A percentile compares a stretch with the other conserved stretches of the same genome.
phyloP scores from a whole-genome alignment of 2,329 filamentous ascomycete genomes.

The Pleomassaria siparia region DNA sequence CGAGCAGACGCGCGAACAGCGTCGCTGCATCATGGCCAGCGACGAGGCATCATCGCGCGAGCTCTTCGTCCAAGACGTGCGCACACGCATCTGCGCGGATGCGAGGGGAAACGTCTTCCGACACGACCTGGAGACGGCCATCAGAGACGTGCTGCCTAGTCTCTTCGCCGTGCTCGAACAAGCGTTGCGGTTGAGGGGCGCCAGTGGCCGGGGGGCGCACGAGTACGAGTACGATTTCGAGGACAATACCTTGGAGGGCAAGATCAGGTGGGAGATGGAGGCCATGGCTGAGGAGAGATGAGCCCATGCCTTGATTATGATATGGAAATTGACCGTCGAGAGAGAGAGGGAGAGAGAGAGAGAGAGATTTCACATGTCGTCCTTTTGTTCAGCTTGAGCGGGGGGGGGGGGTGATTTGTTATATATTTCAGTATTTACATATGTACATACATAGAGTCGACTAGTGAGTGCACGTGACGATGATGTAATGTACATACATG shows the following conservation, averaged over 20 bases:
- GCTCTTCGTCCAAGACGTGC: slow-evolving; percentile 20
- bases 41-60: slow-evolving; percentile 9
- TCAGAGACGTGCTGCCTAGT: slow-evolving; percentile 23
- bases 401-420: too few species aligned
- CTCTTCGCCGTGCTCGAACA: slow-evolving; percentile 25
- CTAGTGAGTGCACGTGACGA: too few species aligned
- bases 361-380: too few species aligned
- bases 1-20: slow-evolving; percentile 1
- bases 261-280: slow-evolving; percentile 24
- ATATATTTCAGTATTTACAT: too few species aligned
- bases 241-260: slow-evolving; percentile 22
- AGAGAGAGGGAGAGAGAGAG: too few species aligned
- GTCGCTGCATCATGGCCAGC: slow-evolving; percentile 2
- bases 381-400: too few species aligned
- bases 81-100: slow-evolving; percentile 18
- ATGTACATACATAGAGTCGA: too few species aligned
- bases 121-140: slow-evolving; percentile 12
- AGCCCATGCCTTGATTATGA: too few species aligned
- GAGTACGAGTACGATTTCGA: slow-evolving; percentile 25
- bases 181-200: slow-evolving; percentile 20
- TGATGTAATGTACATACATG: too few species aligned
- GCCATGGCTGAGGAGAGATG: slow-evolving; percentile 1
- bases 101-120: slow-evolving; percentile 28
- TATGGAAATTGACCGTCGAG: too few species aligned
- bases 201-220: slow-evolving; percentile 13